Conservation (phyloP, 495 filamentous ascomycete genomes). For the Talaromyces wortmannii region DNA sequence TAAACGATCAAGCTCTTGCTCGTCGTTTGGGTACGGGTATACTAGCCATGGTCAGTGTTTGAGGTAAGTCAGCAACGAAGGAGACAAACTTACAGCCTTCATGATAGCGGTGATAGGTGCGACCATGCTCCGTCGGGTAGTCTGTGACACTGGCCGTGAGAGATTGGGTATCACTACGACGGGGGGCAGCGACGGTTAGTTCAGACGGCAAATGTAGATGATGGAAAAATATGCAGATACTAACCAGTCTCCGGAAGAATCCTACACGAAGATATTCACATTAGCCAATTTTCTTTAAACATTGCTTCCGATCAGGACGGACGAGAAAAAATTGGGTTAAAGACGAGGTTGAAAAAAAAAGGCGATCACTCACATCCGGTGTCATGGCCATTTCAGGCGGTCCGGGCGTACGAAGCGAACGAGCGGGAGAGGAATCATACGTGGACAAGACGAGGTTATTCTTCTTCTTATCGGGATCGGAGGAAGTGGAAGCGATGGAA, state of each 20-base stretch:
- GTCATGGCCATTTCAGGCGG: slow-evolving; percentile 6
- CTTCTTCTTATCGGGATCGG: background rate
- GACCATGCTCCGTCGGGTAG: slow-evolving; percentile 48
- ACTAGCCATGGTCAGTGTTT: slow-evolving; percentile 17
- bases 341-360: background rate
- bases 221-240: background rate
- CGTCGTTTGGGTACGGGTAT: slow-evolving; percentile 53
- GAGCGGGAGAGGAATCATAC: background rate
- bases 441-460: background rate
- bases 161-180: slow-evolving; percentile 38
- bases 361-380: slow-evolving; percentile 4
- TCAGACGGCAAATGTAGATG: background rate
- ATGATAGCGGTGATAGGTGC: slow-evolving; percentile 51
- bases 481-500: background rate
- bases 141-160: slow-evolving; percentile 43
- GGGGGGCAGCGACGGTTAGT: background rate
- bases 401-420: background rate
- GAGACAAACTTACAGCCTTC: slow-evolving; percentile 39
- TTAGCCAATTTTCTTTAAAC: background rate
- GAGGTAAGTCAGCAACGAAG: slow-evolving; percentile 3
- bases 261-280: background rate
- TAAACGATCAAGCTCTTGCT: slow-evolving; percentile 45
- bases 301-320: too few species aligned
- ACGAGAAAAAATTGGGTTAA: background rate
- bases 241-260: background rate